Base-by-base conservation (phyloP, 2,329 filamentous ascomycete genomes). In the Ceratocystis ficicola region DNA sequence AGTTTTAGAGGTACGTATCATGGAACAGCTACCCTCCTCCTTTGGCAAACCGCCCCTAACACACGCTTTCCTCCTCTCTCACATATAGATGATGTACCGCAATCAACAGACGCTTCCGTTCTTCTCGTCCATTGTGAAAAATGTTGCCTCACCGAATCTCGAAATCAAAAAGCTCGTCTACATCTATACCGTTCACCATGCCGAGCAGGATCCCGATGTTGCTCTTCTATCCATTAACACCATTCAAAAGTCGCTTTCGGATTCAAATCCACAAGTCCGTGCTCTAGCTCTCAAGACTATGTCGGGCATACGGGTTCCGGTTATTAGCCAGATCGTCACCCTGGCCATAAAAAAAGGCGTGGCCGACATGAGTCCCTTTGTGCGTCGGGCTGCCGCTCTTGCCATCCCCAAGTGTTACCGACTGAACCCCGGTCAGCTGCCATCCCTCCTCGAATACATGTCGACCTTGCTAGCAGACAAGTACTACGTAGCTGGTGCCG, bases 101-200 rank as follows among this genome's bases (percentile, higher is more conserved):
- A 86, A 89, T 71, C 89, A 95, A 74, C 87, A 90, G 70, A 96
- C 91, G 67, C 81, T 95, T 1, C 86, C 89, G 25, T 95, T 93
- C 81, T 99, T 99, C 80, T 95, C 93, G n/a, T 89, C 91, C 28
- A 89, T 99, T 65, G 90, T 99, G 75, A 99, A 99, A 79, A 99
- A 97, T 71, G 90, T 96, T 68, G 93, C 93, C 32, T 96, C 90
- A 46, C 88, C 92, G 15, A 96, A 91, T 72, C 82, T 96, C 71
- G 91, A 95, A 73, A 92, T 97, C 76, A 95, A 96, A 77, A 97
- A 97, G 76, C 85, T 99, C 66, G 94, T 99, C 69, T 99, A 99
- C 79, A 95, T 96, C 74, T 99, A 96, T 77, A 86, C 99, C 69
- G 87, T 97, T 68, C 90, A 95, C 74, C 92, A 99, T 81, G 94